phyloP scores from a whole-genome alignment of 768 basidiomycete species.

The Boletus vermiculosoides region DNA sequence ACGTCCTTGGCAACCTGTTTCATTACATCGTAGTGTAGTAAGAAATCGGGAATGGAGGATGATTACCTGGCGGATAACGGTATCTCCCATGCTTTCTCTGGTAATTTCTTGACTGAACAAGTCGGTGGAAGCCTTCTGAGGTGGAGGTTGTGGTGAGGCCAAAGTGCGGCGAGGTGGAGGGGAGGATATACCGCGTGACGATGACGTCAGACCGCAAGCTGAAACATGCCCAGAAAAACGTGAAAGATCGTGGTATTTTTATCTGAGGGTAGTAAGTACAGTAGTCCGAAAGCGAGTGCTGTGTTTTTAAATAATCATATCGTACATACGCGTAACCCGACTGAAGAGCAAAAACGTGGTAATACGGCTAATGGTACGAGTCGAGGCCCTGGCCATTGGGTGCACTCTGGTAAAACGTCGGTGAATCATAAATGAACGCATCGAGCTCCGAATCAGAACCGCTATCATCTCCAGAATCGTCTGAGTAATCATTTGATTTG shows the following conservation, averaged over 20 bases:
- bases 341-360: not conserved
- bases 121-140: slow-evolving; percentile 8
- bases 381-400: slow-evolving; percentile 40
- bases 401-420: slow-evolving; percentile 42
- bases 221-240: slow-evolving; percentile 16
- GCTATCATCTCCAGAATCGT: slow-evolving; percentile 49
- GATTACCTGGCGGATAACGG: slow-evolving; percentile 44
- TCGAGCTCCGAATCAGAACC: slow-evolving; percentile 41
- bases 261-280: too few species aligned
- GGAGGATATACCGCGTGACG: not conserved
- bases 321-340: slow-evolving; percentile 3
- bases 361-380: slow-evolving; percentile 10
- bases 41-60: not conserved
- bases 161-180: slow-evolving; percentile 12
- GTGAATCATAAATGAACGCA: slow-evolving; percentile 63
- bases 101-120: slow-evolving; percentile 1
- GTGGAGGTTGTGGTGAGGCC: slow-evolving; percentile 20
- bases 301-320: not conserved
- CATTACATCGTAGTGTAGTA: not conserved
- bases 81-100: slow-evolving; percentile 31
- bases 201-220: slow-evolving; percentile 21
- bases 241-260: slow-evolving; percentile 3
- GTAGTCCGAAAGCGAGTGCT: not conserved
- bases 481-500: slow-evolving; percentile 33
- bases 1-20: slow-evolving; percentile 49